Base-by-base conservation (phyloP, 139 green algal species). In the Astrephomene gubernaculifera region DNA sequence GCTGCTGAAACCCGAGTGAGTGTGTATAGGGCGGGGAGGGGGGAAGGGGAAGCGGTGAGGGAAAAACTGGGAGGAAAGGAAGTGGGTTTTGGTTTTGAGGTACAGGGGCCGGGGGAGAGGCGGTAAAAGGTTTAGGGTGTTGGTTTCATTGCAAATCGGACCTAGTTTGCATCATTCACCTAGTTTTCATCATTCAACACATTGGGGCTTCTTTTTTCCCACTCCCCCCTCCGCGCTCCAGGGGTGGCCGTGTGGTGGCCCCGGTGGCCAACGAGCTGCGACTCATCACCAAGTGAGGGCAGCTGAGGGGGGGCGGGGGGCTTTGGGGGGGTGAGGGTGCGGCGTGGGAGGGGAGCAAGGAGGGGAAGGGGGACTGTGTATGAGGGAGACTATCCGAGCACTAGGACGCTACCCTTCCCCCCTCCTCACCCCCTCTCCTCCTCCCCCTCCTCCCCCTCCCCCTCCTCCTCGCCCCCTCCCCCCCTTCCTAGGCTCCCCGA, bases 1-100 rank as follows among this genome's bases (percentile, higher is more conserved):
- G 31, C 82, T 93, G 86, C 85, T 93, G 64, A 45, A 67, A n/a
- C 88, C 91, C 38, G 71, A 85, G 87, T 70, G 79, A 22, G 35
- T n/a, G n/a, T n/a, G n/a, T n/a, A n/a, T n/a, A n/a, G 54, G 25
- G 76, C 39, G 1, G 19, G 44, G 71, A 7, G 33, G 12, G 71
- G 9, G 49, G 44, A 61, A n/a, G 43, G 17, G 17, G 71, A n/a
- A 39, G 10, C 25, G 41, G 24, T 25, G 14, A 29, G 36, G 12
- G 35, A 36, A 33, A 43, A 33, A 25, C 31, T 43, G 64, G 64
- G 49, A 57, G 49, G 49, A 57, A 25, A 17, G 17, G 49, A 17
- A 17, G 49, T 12, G 12, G 49, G 49, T 57, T 57, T 57, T 12
- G n/a, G n/a, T 12, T 57, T 12, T 57, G 49, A 57, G 49, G 49